These are phyloP conservation scores for Peterozyma xylosa DNA, from an alignment of 805 yeast species.

Conservation along the genomic window DNA sequence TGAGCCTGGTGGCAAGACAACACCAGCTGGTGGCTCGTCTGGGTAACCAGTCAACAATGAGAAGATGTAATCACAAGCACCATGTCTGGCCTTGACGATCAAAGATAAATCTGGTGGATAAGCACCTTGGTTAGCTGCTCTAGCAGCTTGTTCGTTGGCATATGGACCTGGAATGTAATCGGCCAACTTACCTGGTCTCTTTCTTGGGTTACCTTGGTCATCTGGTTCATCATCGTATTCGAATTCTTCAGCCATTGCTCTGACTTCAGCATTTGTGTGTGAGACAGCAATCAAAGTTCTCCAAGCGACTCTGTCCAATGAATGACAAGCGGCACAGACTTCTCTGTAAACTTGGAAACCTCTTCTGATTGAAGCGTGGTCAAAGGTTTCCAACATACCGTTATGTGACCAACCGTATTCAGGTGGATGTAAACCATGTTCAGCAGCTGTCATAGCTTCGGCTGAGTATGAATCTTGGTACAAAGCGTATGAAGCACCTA, in stretches of 20 bases:
- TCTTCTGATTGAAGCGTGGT: constrained; percentile 95
- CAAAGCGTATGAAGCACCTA: constrained; percentile 72
- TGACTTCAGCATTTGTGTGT: constrained; percentile 84
- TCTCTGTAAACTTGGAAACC: constrained; percentile 98
- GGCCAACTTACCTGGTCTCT: constrained; percentile 97
- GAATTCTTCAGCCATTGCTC: constrained; percentile 89
- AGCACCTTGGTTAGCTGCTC: constrained; percentile 99
- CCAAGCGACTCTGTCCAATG: constrained; percentile 96
- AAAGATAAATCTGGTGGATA: constrained; percentile 96
- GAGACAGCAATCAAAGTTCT: constrained; percentile 96
- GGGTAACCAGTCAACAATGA: constrained; percentile 96
- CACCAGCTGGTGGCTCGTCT: constrained; percentile 98
- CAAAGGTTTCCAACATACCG: constrained; percentile 86
- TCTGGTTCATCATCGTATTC: constrained; percentile 97
- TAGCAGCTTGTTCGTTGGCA: constrained; percentile 97
- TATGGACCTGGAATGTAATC: constrained; percentile 94
- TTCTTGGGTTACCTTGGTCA: constrained; percentile 95
- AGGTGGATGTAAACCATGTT: constrained; percentile 97
- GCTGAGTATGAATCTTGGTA: constrained; percentile 85
- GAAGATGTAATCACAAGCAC: constrained; percentile 93
- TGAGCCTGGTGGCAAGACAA: constrained; percentile 81
- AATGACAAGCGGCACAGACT: constrained; percentile 99
- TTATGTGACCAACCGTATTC: constrained; percentile 88
- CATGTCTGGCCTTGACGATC: constrained; percentile 98
- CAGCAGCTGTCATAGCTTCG: constrained; percentile 96